Evolutionary conservation across 2,329 filamentous ascomycete genomes (phyloP).

Genomic region (Exophiala calicioides): DNA sequence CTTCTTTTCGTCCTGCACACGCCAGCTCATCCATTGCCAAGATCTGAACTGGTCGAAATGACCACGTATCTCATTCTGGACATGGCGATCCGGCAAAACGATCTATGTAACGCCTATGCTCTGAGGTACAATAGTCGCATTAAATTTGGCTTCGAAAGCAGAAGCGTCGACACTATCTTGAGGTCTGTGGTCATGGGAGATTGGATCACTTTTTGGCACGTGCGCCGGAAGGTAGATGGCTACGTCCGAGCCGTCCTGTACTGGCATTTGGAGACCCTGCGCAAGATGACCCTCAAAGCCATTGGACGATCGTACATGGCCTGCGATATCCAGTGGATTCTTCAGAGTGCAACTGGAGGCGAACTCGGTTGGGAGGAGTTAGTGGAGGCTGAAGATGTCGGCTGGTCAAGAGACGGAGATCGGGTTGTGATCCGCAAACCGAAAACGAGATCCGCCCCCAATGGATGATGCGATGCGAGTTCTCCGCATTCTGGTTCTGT

Average conservation of each 20-base stretch:
- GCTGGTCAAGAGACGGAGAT: slow-evolving; percentile 76
- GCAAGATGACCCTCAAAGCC: slow-evolving; percentile 79
- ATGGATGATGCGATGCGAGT: slow-evolving; percentile 7
- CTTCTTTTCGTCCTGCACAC: slow-evolving; percentile 71
- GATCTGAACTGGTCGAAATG: slow-evolving; percentile 75
- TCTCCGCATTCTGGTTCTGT: neutral
- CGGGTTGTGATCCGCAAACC: slow-evolving; percentile 73
- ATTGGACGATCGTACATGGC: slow-evolving; percentile 78
- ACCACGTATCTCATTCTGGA: slow-evolving; percentile 81
- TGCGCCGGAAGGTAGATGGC: slow-evolving; percentile 73
- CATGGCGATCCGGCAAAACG: slow-evolving; percentile 77
- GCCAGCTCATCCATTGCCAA: slow-evolving; percentile 64
- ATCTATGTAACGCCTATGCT: slow-evolving; percentile 72
- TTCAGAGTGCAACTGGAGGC: slow-evolving; percentile 54
- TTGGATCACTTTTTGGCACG: slow-evolving; percentile 74
- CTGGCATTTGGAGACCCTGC: slow-evolving; percentile 73
- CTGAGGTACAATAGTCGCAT: slow-evolving; percentile 54
- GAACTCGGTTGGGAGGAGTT: slow-evolving; percentile 68
- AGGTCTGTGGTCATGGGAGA: slow-evolving; percentile 75
- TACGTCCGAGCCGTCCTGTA: slow-evolving; percentile 78
- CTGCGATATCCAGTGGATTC: slow-evolving; percentile 70
- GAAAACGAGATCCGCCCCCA: slow-evolving; percentile 28
- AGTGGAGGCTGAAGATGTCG: slow-evolving; percentile 68
- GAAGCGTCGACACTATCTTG: slow-evolving; percentile 69
- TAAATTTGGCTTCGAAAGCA: slow-evolving; percentile 62